Percentiles rank a stretch among this genome's conserved stretches.
phyloP scores from a whole-genome alignment of 352 stramenopile species.

The Pythium apleroticum region DNA sequence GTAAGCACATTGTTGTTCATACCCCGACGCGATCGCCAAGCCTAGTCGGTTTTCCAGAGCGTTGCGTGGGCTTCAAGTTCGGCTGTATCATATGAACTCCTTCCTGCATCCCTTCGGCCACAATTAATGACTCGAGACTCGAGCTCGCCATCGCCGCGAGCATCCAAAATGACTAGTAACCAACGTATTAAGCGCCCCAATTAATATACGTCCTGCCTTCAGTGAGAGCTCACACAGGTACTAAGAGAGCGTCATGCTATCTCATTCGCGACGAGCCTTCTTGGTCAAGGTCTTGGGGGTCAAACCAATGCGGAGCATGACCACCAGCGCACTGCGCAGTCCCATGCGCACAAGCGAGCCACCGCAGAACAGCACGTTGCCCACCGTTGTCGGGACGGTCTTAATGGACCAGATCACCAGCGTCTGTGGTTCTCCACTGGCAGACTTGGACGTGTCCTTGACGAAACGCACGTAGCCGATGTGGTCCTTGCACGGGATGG shows the following conservation, averaged over 20 bases:
- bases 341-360: conserved; percentile 44
- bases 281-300: conserved; percentile 1
- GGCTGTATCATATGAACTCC: conserved; percentile 21
- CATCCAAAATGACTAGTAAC: conserved; percentile 21
- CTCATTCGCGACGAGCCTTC: conserved; percentile 22
- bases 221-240: not conserved
- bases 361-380: conserved; percentile 56
- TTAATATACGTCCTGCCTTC: conserved; percentile 16
- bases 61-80: not conserved
- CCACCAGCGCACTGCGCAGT: conserved; percentile 32
- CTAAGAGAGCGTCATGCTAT: too few relatives aligned
- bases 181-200: conserved; percentile 20
- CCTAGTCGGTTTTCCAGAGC: not conserved
- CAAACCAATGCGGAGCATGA: conserved; percentile 29
- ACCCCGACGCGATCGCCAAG: not conserved
- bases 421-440: conserved; percentile 25
- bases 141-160: conserved; percentile 1
- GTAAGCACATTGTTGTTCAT: not conserved
- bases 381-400: conserved; percentile 44
- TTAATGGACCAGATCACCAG: conserved; percentile 64
- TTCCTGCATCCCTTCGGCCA: not conserved
- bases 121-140: not conserved
- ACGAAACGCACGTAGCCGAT: conserved; percentile 64
- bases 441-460: conserved; percentile 29
- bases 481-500: conserved; percentile 45